Base-by-base conservation (phyloP, 768 basidiomycete species). In the Ephemerocybe angulata region DNA sequence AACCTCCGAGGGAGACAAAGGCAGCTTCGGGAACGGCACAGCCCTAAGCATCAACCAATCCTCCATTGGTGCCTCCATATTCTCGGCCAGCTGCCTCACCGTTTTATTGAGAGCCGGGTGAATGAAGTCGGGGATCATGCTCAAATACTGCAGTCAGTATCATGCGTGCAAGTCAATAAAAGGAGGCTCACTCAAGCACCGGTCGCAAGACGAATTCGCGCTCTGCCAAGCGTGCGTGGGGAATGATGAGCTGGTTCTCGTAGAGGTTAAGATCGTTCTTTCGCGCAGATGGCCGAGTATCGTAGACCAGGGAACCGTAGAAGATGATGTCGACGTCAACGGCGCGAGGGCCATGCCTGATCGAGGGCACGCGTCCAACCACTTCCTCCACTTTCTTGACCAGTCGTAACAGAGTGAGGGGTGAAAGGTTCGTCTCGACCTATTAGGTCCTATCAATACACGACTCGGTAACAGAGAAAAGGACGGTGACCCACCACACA, bases 201-300 rank as follows among this genome's bases (percentile, higher is more conserved):
- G 97, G 95, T 8, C 92, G 72, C 24, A 99, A 70, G 2, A 98
- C 95, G 60, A 98, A 99, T 65, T 98, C 95, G 27, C 97, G 74
- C 69, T 98, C 97, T 2, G 71, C 68, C 15, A 97, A 65, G 29
- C 87, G 76, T 4, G 84, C 84, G 74, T 99, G 97, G 1, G 97
- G 97, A 8, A 97, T 73, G 15, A 91, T 79, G 22, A 99, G 74
- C 60, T 95, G 81, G 4, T 83, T 82, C 24, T 76, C 77, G 15
- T 85, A 63, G 58, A 84, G 80, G 42, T 86, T 82, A 11, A 83
- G 61, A 13, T 54, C 67, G 28, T 60, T 66, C 29, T 76, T 73
- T 15, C 71, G 67, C 7, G 69, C 69, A 11, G 67, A 70, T 6
- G 66, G 64, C 28, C 84, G 74, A 1, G 85, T 84, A 56, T 90